These are phyloP conservation scores for Suhomyces choctaworum DNA, from an alignment of 1,139 yeast species.

Conservation along the genomic window DNA sequence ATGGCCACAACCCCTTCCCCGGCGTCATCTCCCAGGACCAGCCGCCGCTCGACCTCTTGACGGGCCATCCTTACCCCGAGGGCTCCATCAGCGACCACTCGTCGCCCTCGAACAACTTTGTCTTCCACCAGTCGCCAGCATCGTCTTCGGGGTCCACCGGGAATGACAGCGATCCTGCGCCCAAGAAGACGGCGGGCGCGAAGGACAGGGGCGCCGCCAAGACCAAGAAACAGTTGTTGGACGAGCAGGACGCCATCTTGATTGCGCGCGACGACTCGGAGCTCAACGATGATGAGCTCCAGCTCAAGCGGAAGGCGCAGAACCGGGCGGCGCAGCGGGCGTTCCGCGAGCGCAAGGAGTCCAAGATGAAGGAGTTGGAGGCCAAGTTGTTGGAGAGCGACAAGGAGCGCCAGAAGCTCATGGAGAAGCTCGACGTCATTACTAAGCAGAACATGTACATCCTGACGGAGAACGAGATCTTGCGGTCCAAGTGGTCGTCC, in stretches of 20 bases:
- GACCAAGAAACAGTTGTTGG: constrained; percentile 30
- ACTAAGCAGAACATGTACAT: constrained; percentile 55
- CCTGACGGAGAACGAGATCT: constrained; percentile 59
- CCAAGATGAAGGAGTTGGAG: constrained; percentile 67
- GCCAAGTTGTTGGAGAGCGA: constrained; percentile 61
- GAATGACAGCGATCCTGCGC: constrained; percentile 4
- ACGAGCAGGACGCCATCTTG: constrained; percentile 41
- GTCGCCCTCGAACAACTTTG: constrained; percentile 10
- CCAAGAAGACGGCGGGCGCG: background rate
- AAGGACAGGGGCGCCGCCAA: constrained; percentile 12
- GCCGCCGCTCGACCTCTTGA: constrained; percentile 4
- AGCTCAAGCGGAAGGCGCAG: constrained; percentile 68
- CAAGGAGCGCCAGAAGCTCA: constrained; percentile 51
- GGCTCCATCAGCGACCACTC: constrained; percentile 13
- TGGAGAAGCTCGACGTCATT: constrained; percentile 54
- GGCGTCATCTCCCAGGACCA: background rate
- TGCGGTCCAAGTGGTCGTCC: constrained; percentile 19
- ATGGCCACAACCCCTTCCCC: constrained; percentile 1
- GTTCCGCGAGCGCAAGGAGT: constrained; percentile 81
- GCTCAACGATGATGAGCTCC: constrained; percentile 50
- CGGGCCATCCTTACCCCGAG: constrained; percentile 6
- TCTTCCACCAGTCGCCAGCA: constrained; percentile 14
- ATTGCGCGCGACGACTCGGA: constrained; percentile 43
- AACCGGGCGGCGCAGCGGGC: constrained; percentile 91
- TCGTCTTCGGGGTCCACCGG: constrained; percentile 10